Evolutionary conservation across 306 rosid genomes (phyloP).

Genomic region (Herpetospermum pedunculosum): DNA sequence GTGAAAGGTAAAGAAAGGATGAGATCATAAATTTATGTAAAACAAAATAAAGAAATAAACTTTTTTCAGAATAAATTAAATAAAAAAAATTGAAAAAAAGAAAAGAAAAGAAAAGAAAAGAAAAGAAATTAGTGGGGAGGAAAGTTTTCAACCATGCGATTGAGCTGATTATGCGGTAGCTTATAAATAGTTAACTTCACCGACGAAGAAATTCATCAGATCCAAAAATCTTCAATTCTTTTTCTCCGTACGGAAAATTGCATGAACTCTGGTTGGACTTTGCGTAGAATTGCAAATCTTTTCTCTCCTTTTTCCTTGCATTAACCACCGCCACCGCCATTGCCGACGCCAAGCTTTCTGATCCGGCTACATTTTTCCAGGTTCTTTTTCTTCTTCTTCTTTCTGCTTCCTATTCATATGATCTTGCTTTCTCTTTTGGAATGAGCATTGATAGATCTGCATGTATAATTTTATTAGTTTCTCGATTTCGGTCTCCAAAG

Average conservation of each 20-base stretch:
- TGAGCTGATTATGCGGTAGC: background rate
- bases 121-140: background rate
- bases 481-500: background rate
- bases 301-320: background rate
- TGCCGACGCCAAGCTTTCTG: background rate
- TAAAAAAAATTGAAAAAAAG: background rate
- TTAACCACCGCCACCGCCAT: background rate
- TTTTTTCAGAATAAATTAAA: background rate
- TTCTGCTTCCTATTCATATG: background rate
- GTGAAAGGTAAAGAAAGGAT: no score
- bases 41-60: background rate
- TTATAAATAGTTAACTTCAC: background rate
- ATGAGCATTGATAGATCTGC: constrained; percentile 1
- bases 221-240: background rate
- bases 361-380: background rate
- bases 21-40: background rate
- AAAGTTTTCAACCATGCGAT: background rate
- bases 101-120: background rate
- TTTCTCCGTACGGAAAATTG: background rate
- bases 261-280: background rate
- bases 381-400: background rate
- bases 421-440: background rate
- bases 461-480: no score
- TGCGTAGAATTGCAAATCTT: background rate
- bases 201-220: constrained; percentile 4